phyloP scores from a whole-genome alignment of 2,329 filamentous ascomycete species.

The Aspergillus intermedius region DNA sequence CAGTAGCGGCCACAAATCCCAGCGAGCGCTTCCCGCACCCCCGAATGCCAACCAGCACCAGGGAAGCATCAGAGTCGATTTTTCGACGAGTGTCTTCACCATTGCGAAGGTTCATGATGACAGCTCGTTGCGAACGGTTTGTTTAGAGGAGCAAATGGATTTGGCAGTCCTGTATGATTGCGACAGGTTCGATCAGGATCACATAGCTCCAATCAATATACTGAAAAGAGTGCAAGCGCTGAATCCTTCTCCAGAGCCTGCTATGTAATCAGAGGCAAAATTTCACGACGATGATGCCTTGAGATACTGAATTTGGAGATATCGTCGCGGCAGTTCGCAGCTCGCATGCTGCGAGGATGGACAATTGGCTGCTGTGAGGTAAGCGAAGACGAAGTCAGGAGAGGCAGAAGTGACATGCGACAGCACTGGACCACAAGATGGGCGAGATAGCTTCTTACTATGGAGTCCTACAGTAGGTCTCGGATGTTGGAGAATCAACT shows the following conservation, averaged over 20 bases:
- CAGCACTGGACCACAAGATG: too few species aligned
- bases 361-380: neutral
- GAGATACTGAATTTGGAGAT: neutral
- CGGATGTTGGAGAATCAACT: neutral
- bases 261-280: neutral
- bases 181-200: neutral
- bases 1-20: slow-evolving; percentile 38
- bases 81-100: slow-evolving; percentile 14
- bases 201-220: neutral
- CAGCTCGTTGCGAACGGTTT: neutral
- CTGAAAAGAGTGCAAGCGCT: neutral
- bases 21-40: slow-evolving; percentile 40
- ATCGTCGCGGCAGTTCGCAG: neutral
- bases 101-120: slow-evolving; percentile 11
- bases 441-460: neutral
- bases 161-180: neutral
- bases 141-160: neutral
- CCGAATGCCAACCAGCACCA: slow-evolving; percentile 38
- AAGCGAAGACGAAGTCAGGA: neutral
- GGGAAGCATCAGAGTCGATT: slow-evolving; percentile 34
- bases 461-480: neutral
- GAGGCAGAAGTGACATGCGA: too few species aligned
- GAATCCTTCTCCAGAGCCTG: neutral
- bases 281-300: neutral
- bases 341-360: slow-evolving; percentile 1